Evolutionary conservation across 2,329 filamentous ascomycete genomes (phyloP), one percentile per base, ranked within the genome.

Genomic region (Botrytis pseudocinerea): DNA sequence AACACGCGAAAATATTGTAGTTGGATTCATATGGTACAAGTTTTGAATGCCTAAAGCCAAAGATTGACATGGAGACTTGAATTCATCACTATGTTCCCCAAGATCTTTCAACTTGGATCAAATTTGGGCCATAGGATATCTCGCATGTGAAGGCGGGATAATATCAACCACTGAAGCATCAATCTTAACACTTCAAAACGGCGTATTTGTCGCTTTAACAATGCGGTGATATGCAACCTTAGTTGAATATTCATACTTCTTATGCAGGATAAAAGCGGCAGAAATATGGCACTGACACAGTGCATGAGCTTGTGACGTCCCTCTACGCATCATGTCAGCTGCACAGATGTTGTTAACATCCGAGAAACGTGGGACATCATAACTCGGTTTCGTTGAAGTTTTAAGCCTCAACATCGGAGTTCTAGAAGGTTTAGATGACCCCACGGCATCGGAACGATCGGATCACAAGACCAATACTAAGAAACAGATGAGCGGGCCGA

Each of bases 271-370:
- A 68, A 68, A 68, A 28, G 64, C 48, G 3, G 65, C 65, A 10
- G 5, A 42, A 28, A 48, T 40, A 8, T 4, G 1, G 18, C 5
- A 16, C 2, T 4, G 2, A 10, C 5, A 16, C 4, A 10, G 2
- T 25, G n/a, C 25, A 68, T 28, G n/a, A 42, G 18, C 38, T 54
- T 68, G 35, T 68, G 38, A 57, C 6, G 40, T 12, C 2, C 32
- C 18, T 42, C 25, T 18, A 57, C 32, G 35, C 65, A 68, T 10
- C 25, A 32, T 42, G 48, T 57, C 48, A 68, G 25, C 48, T 42
- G 65, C 12, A 57, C 0, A 68, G 22, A 42, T 25, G 35, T 28
- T 48, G 16, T 32, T 57, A 3, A 40, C 18, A 38, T 57, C n/a
- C 25, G 22, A 12, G 14, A 54, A 38, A 40, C 48, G 32, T 66